Base-by-base conservation (phyloP, 495 filamentous ascomycete species). In the Trichoderma erinaceum region DNA sequence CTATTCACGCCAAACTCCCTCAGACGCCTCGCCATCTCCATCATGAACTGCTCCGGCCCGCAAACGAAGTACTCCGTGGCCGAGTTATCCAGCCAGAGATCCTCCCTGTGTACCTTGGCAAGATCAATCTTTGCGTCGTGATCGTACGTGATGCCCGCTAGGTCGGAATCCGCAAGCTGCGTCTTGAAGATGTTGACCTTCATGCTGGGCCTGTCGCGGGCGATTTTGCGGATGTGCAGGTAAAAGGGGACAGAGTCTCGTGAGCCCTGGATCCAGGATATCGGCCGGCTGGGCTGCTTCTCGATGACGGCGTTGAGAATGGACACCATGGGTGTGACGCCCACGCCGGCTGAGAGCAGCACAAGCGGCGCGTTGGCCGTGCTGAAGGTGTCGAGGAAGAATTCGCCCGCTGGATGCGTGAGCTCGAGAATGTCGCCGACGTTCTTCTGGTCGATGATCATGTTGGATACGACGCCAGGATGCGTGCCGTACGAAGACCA, bases 341-440 rank as follows among this genome's bases (percentile, higher is more conserved):
- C 90, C 5, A 91, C 87, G 16, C 90, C 90, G 16, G 87, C 89
- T 4, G 87, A 87, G 71, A 92, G 81, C 67, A 92, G 79, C 1
- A 89, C 89, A n/a, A 92, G 69, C 6, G 85, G 85, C 23, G 70
- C 71, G 41, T 66, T 71, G 68, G 76, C 74, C 43, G 70, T 71
- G 56, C 74, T 73, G 68, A 79, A 76, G 67, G 72, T 70, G 64
- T 86, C 80, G 44, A 89, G 78, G 79, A 84, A 88, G 79, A 92
- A 92, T 69, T 91, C 89, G 41, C 90, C 90, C 46, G 76, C 82
- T 7, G 90, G 89, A 73, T 90, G 88, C 4, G 88, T 87, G 4
- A 92, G 79, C 70, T 87, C 78, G 65, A 92, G 70, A 5, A 77
- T 71, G 68, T 88, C 86, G 56, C 89, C 89, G 41, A 83, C 81